Percentiles rank a stretch among this genome's conserved stretches.
Conservation (phyloP, 192 early-diverging fungal species). For the Helicostylum pulchrum region DNA sequence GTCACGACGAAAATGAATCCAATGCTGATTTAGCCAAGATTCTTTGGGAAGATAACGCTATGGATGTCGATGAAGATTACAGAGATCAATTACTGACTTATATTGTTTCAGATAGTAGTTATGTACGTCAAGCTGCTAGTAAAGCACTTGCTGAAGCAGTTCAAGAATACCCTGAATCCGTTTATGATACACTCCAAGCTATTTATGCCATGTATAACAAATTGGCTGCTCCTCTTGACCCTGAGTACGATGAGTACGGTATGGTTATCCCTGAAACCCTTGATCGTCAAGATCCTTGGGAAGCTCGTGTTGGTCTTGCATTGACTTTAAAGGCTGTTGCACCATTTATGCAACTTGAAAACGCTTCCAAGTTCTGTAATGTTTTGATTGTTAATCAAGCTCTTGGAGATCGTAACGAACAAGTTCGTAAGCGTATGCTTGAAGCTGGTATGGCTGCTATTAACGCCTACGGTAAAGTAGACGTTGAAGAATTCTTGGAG, state of each 20-base stretch:
- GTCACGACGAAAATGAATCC: conserved; percentile 57
- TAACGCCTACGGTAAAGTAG: conserved; percentile 63
- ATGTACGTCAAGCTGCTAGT: conserved; percentile 59
- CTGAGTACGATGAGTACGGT: conserved; percentile 89
- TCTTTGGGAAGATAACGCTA: conserved; percentile 65
- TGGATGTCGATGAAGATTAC: conserved; percentile 52
- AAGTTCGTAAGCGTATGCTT: conserved; percentile 81
- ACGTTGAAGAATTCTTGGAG: conserved; percentile 65
- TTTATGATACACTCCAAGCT: conserved; percentile 46
- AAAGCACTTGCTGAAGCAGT: conserved; percentile 64
- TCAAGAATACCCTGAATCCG: conserved; percentile 49
- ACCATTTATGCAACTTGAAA: conserved; percentile 49
- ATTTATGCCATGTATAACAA: conserved; percentile 63
- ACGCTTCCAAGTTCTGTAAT: conserved; percentile 51
- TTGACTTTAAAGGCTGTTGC: conserved; percentile 67
- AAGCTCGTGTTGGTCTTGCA: conserved; percentile 83
- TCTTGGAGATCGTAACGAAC: conserved; percentile 77
- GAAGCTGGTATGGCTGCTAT: conserved; percentile 80
- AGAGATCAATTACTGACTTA: conserved; percentile 41
- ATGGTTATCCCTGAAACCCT: conserved; percentile 84
- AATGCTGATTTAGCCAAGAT: conserved; percentile 52
- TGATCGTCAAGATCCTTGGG: conserved; percentile 75
- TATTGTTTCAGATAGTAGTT: conserved; percentile 48
- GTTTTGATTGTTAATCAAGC: conserved; percentile 86
- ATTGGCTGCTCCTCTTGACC: conserved; percentile 65